Base-by-base conservation (phyloP, 768 basidiomycete genomes). In the Mycena albidolilacea region DNA sequence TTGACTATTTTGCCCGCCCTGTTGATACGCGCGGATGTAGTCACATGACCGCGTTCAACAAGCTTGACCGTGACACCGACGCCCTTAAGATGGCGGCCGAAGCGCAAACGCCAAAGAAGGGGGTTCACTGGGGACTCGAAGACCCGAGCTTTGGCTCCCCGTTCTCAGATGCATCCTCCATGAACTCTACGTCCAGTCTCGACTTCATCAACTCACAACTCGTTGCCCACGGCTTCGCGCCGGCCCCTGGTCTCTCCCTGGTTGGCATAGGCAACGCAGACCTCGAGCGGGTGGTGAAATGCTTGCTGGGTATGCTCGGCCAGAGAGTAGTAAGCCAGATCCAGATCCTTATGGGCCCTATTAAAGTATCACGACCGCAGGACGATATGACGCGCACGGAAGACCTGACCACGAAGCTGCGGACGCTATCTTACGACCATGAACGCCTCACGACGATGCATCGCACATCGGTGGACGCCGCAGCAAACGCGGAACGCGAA, bases 161-260 rank as follows among this genome's bases (percentile, higher is more conserved):
- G 9, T 83, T 83, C 55, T 84, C 85, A 66, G 82, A 86, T 30
- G 80, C 85, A 23, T 87, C 89, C 7, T 81, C 86, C 5, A 82
- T 86, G 57, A 80, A 85, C 38, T 89, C 88, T 30, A 84, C 89
- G 8, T 92, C 92, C 5, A 92, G 88, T 70, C 80, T 95, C 35
- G 91, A 95, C 69, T 95, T 93, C 78, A 87, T 96, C 78, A 96
- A 95, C 78, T 85, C 92, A 21, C 95, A 97, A 76, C 88, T 97
- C 7, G 82, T 94, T 60, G 92, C 95, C 3, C 95, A 96, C 83
- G 95, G 95, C 9, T 96, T 93, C 75, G 82, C 88, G 1, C 78
- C 88, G 11, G 78, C 86, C 1, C 90, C 91, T 0, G 95, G 95
- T 0, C 81, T 96, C 21, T 89, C 85, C 14, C 83, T 96, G 46